phyloP scores from a whole-genome alignment of 2,329 filamentous ascomycete species.

The Alternaria metachromatica region DNA sequence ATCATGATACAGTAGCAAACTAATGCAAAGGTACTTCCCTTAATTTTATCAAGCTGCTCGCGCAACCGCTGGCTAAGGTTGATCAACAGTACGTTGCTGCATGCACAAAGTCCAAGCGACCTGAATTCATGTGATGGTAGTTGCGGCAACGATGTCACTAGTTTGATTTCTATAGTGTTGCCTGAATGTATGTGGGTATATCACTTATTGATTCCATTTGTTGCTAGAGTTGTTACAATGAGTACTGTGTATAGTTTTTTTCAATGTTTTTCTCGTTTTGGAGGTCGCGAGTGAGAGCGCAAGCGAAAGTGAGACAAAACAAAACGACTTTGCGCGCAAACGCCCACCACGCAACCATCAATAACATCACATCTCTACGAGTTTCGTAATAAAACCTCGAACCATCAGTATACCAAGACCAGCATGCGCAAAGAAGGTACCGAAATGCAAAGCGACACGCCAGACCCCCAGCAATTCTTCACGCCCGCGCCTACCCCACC shows the following conservation, averaged over 20 bases:
- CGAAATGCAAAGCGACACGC: not conserved
- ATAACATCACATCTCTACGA: not conserved
- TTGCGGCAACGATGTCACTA: not conserved
- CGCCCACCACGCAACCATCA: not conserved
- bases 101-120: no score
- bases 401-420: no score
- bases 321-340: not conserved
- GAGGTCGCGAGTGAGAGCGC: not conserved
- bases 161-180: not conserved
- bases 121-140: no score
- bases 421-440: not conserved
- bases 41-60: not conserved
- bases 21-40: not conserved
- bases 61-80: no score
- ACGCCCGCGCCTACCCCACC: not conserved
- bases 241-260: not conserved
- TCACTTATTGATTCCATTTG: not conserved
- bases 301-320: not conserved
- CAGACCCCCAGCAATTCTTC: not conserved
- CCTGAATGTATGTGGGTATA: not conserved
- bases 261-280: not conserved
- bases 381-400: fast-evolving
- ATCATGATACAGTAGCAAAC: not conserved
- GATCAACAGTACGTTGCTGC: no score
- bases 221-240: not conserved